These are phyloP conservation scores for Penicillium oxalicum DNA, from an alignment of 2,329 filamentous ascomycete species.

Conservation along the genomic window DNA sequence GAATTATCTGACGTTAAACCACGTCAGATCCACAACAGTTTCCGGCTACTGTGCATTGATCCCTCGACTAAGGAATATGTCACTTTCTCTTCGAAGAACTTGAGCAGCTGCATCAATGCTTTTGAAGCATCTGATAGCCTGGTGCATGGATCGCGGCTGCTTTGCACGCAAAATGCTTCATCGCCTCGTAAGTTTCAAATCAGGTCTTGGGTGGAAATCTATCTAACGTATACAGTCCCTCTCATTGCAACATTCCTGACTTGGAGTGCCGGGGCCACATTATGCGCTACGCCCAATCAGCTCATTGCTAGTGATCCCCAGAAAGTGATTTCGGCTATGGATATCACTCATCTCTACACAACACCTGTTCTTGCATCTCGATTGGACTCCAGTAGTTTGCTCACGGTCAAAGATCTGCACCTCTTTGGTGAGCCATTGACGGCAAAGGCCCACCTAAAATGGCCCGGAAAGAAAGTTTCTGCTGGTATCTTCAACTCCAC, in stretches of 20 bases:
- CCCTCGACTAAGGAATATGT: constrained; percentile 65
- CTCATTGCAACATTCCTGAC: constrained; percentile 88
- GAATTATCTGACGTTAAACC: constrained; percentile 12
- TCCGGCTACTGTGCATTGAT: constrained; percentile 65
- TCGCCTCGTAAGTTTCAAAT: constrained; percentile 55
- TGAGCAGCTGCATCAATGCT: constrained; percentile 67
- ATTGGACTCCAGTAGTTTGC: constrained; percentile 63
- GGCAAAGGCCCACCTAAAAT: constrained; percentile 61
- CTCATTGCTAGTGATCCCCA: constrained; percentile 68
- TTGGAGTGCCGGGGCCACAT: constrained; percentile 69
- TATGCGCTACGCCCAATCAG: constrained; percentile 71
- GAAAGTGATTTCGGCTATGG: constrained; percentile 55
- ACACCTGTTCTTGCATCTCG: constrained; percentile 79
- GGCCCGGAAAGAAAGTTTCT: constrained; percentile 63
- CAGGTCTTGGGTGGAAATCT: background rate
- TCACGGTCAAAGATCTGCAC: constrained; percentile 66
- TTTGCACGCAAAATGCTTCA: constrained; percentile 77
- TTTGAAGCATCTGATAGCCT: constrained; percentile 62
- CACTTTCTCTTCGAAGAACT: constrained; percentile 67
- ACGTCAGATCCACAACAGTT: constrained; percentile 18
- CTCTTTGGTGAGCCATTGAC: constrained; percentile 78
- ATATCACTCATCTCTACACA: constrained; percentile 73
- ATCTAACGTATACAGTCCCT: constrained; percentile 50
- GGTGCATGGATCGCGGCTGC: constrained; percentile 50
- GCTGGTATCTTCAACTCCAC: constrained; percentile 48